phyloP scores from a whole-genome alignment of 768 basidiomycete species.

The Lactarius sanguifluus region DNA sequence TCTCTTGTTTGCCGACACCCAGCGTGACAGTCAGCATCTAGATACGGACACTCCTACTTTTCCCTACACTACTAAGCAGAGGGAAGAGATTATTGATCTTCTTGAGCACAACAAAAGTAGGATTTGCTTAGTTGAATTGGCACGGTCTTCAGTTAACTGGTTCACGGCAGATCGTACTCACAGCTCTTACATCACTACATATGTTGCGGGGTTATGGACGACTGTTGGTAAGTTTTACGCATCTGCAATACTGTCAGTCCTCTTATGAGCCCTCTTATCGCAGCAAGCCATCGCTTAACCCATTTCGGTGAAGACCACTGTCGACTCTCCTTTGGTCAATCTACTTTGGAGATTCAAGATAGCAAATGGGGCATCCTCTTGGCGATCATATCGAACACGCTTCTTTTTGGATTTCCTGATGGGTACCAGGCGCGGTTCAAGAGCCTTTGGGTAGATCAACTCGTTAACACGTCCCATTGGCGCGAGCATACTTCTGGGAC shows the following conservation, averaged over 20 bases:
- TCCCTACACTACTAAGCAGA: constrained; percentile 18
- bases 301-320: constrained; percentile 17
- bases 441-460: background rate
- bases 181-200: constrained; percentile 5
- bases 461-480: background rate
- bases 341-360: constrained; percentile 1
- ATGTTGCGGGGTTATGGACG: constrained; percentile 10
- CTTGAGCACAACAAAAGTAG: constrained; percentile 12
- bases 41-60: constrained; percentile 17
- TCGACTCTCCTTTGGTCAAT: constrained; percentile 6
- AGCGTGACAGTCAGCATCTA: background rate
- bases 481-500: background rate
- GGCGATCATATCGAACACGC: constrained; percentile 1
- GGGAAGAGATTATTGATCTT: background rate
- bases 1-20: background rate
- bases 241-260: background rate
- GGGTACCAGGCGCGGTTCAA: background rate
- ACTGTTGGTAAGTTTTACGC: constrained; percentile 10
- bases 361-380: constrained; percentile 3
- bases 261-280: background rate
- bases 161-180: constrained; percentile 8
- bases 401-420: constrained; percentile 4
- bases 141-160: background rate
- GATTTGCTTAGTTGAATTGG: background rate
- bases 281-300: constrained; percentile 21